Base-by-base conservation (phyloP, 2,329 filamentous ascomycete species). In the Trematosphaeria pertusa region DNA sequence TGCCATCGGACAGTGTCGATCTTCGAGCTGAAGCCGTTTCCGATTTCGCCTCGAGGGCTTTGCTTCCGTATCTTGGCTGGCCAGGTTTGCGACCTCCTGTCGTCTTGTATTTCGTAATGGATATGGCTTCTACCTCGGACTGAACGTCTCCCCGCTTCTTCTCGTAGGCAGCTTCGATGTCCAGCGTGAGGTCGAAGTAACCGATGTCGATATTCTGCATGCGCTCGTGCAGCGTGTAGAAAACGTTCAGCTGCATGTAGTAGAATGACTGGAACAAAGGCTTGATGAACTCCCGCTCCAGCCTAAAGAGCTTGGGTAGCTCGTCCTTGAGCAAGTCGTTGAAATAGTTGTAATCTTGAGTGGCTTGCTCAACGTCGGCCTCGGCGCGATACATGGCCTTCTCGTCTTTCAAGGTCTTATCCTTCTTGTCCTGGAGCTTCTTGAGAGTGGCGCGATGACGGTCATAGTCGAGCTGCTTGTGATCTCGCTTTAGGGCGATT, bases 211-310 rank as follows among this genome's bases (percentile, higher is more conserved):
- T 91, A 58, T 83, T 86, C 76, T 99, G 94, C 94, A 99, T 99
- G 75, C 87, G 91, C 75, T 97, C 93, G 72, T 99, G 94, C 43
- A 99, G 81, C 1, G 94, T 99, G 75, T 99, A 99, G 73, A 97
- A 99, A 57, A 99, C 90, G 73, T 99, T 99, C 57, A 99, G 84
- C 74, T 99, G 94, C 94, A 99, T 99, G 79, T 97, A 99, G 77
- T 99, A 99, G 78, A 99, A 99, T 8, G 90, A 96, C 72, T 97
- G 94, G 81, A 99, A 99, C 6, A 99, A 84, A 2, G 94, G 94
- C 59, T 90, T 87, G 72, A 99, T 99, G 72, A 99, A 97, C 72
- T 97, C 88, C 55, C 87, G 84, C 73, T 99, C 94, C 14, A 99
- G 84, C 6, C 78, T 73, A 73, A 99, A 99, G 9, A 99, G 83